Conservation (phyloP, 2,329 filamentous ascomycete genomes). For the Stagonosporopsis chrysanthemi region DNA sequence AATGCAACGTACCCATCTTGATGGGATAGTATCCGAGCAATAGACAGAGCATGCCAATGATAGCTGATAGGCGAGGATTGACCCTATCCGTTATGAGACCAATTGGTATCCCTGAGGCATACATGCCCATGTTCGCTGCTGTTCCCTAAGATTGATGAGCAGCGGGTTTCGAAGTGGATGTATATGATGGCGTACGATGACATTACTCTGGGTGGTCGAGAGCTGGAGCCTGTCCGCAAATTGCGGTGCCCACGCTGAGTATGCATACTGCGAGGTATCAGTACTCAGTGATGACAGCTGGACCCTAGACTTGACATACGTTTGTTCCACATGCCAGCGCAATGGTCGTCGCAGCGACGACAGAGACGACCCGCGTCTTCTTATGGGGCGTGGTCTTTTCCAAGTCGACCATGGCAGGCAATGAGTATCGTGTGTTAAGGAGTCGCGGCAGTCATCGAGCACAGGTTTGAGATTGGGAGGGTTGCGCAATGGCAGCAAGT, state of each 20-base stretch:
- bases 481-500: conserved; percentile 21
- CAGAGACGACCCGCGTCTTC: conserved; percentile 78
- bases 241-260: conserved; percentile 96
- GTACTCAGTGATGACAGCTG: conserved; percentile 10
- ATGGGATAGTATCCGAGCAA: conserved; percentile 86
- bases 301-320: conserved; percentile 58
- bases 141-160: conserved; percentile 56
- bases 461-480: conserved; percentile 13
- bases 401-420: conserved; percentile 34
- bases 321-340: conserved; percentile 93
- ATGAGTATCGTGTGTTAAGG: conserved; percentile 23
- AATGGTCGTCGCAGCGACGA: conserved; percentile 82
- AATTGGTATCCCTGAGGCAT: conserved; percentile 85
- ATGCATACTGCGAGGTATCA: conserved; percentile 77
- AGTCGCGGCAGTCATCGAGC: conserved; percentile 15
- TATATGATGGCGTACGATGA: conserved; percentile 69
- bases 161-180: background rate
- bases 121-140: conserved; percentile 92
- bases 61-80: conserved; percentile 79
- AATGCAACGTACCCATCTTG: conserved; percentile 59
- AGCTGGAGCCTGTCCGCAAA: conserved; percentile 87
- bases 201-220: conserved; percentile 89
- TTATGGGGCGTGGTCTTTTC: conserved; percentile 55
- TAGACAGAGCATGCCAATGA: conserved; percentile 76
- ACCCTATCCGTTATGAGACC: conserved; percentile 85